Percentiles rank a stretch among this genome's conserved stretches.
These are phyloP conservation scores for Hypomontagnella submonticulosa DNA, from an alignment of 495 filamentous ascomycete species.

Conservation along the genomic window DNA sequence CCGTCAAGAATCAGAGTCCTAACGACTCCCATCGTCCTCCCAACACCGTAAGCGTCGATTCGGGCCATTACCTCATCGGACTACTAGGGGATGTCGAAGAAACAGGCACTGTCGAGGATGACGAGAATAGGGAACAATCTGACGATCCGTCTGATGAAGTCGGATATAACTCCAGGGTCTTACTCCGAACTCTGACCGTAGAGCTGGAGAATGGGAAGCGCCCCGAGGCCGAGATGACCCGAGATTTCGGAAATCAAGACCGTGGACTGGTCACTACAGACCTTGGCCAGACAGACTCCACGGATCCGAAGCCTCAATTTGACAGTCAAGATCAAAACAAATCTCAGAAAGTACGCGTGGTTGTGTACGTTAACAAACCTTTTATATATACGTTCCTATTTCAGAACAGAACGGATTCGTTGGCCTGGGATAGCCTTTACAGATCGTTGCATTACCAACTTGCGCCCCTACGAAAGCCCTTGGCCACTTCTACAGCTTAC, in stretches of 20 bases:
- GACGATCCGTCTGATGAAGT: slow-evolving; percentile 43
- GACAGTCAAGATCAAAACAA: slow-evolving; percentile 63
- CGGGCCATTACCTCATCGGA: slow-evolving; percentile 77
- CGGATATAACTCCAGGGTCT: slow-evolving; percentile 53
- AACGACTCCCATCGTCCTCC: slow-evolving; percentile 10
- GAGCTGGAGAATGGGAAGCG: slow-evolving; percentile 57
- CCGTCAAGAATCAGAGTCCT: slow-evolving; percentile 6
- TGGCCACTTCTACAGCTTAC: slow-evolving; percentile 72
- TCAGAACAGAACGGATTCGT: slow-evolving; percentile 70
- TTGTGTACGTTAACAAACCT: slow-evolving; percentile 79
- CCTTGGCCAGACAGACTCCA: slow-evolving; percentile 30
- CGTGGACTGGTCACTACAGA: slow-evolving; percentile 42
- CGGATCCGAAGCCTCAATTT: slow-evolving; percentile 42
- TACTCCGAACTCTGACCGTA: slow-evolving; percentile 61
- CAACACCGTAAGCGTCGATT: slow-evolving; percentile 24
- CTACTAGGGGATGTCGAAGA: slow-evolving; percentile 71
- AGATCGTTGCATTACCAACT: slow-evolving; percentile 84
- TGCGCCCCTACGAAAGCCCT: slow-evolving; percentile 75
- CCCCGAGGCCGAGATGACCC: slow-evolving; percentile 52
- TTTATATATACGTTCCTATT: slow-evolving; percentile 95
- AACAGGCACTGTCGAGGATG: slow-evolving; percentile 31
- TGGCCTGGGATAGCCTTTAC: slow-evolving; percentile 78
- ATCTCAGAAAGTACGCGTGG: slow-evolving; percentile 70
- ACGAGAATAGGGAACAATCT: slow-evolving; percentile 38
- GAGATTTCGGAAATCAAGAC: slow-evolving; percentile 58